Evolutionary conservation across 2,329 filamentous ascomycete species (phyloP), one percentile per base, ranked within the genome.

Genomic region (Colletotrichum somersetense): DNA sequence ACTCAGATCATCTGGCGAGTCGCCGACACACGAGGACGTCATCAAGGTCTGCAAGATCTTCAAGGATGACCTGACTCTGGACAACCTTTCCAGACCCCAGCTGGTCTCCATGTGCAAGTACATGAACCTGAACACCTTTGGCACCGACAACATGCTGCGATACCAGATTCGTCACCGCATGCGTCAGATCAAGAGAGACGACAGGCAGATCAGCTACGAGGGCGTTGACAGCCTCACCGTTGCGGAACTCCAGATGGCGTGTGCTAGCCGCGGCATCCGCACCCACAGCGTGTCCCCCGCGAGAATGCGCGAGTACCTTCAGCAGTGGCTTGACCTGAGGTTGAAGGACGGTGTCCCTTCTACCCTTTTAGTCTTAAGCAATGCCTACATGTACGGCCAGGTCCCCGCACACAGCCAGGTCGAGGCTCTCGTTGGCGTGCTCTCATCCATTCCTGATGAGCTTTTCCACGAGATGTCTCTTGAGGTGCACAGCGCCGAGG

Each of bases 1-100:
- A 86, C 90, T 98, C 74, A 89, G 96, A 66, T 91, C 94, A 23
- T 98, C 96, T 1, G 96, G 96, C 75, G 96, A 98, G 85, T 88
- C 92, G 57, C 96, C 96, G 1, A 96, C 93, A 5, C 89, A 91
- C 66, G 89, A 95, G 75, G 96, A 99, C 80, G 94, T 99, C 74
- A 97, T 99, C 87, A 97, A 96, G 84, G 96, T 99, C 74, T 98
- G 96, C 91, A 97, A 98, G 88, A 93, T 97, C 75, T 99, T 99
- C 90, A 97, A 96, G 82, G 96, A 99, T 80, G 96, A 99, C 81
- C 81, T 99, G 78, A 99, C 96, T 0, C 88, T 99, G 42, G 96
- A 99, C 89, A 99, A 99, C 84, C 85, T 99, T 75, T 98, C 95
- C 23, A 90, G 96, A 74, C 96, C 96, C 20, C 96, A 99, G 83